These are phyloP conservation scores for Turnera subulata DNA, from an alignment of 345 rosid genomes.

Conservation along the genomic window DNA sequence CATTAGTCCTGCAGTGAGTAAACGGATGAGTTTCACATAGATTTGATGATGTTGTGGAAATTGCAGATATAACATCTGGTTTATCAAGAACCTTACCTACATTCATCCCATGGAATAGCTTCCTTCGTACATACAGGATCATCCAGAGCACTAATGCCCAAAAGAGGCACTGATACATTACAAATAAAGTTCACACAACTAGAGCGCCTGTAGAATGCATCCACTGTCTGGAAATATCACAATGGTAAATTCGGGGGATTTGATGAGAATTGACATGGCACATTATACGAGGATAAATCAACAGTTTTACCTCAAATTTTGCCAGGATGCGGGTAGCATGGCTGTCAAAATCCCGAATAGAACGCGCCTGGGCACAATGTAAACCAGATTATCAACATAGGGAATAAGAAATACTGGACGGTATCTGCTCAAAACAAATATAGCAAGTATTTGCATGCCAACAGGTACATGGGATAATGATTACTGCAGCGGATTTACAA, in stretches of 20 bases:
- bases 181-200: conserved; percentile 23
- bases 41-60: too few species aligned
- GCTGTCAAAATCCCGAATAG: conserved; percentile 32
- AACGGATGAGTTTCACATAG: too few species aligned
- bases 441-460: too few species aligned
- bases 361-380: conserved; percentile 25
- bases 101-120: conserved; percentile 45
- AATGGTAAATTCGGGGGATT: neutral
- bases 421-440: too few species aligned
- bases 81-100: conserved; percentile 26
- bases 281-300: too few species aligned
- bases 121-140: conserved; percentile 42
- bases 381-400: neutral
- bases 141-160: conserved; percentile 34
- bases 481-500: too few species aligned
- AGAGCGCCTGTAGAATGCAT: conserved; percentile 33
- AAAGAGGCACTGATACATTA: conserved; percentile 38
- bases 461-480: too few species aligned
- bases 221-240: conserved; percentile 31
- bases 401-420: too few species aligned
- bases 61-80: too few species aligned
- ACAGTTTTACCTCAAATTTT: conserved; percentile 30
- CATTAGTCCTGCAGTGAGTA: conserved; percentile 21
- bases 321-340: conserved; percentile 33
- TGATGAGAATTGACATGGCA: too few species aligned